Evolutionary conservation across 768 basidiomycete genomes (phyloP), one percentile per base, ranked within the genome.

Genomic region (Kwoniella bestiolae): DNA sequence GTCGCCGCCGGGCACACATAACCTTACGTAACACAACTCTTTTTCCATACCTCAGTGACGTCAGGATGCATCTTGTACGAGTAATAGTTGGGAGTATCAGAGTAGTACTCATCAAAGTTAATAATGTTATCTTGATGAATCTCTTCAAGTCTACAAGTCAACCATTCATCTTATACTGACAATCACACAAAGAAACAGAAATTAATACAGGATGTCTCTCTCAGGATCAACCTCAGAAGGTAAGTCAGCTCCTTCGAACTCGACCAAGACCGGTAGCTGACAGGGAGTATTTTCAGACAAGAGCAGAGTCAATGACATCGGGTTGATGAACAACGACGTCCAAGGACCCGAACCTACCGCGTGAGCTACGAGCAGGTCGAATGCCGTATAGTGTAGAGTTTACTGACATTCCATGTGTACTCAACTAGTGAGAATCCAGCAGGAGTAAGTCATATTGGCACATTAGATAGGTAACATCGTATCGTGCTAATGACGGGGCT

Each of bases 401-500:
- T n/a, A n/a, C n/a, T n/a, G 25, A 1, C n/a, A 21, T 3, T 2
- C 46, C 12, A 1, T 3, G 25, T 21, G 16, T 44, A 16, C 23
- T n/a, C n/a, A n/a, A n/a, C n/a, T n/a, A 77, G 75, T 11, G 80
- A 81, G 65, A 81, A 81, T 60, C 80, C 80, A 50, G 80, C 45
- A 8, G 80, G 77, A 7, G 80, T 81, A 55, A 67, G 80, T 79
- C 5, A 23, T 55, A 12, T n/a, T 58, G 11, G n/a, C n/a, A n/a
- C n/a, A n/a, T n/a, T n/a, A n/a, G n/a, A n/a, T 25, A 47, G 18
- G 6, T 14, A 14, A 46, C 21, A 50, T 29, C 6, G 23, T 45
- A 28, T 45, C 21, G 21, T 53, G 6, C 25, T n/a, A 2, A 45
- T 9, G 44, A 31, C 34, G 23, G 62, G 29, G 7, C 11, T 26